These are phyloP conservation scores for Pseudogymnoascus sp. DNA, from an alignment of 2,329 filamentous ascomycete genomes.

Conservation along the genomic window DNA sequence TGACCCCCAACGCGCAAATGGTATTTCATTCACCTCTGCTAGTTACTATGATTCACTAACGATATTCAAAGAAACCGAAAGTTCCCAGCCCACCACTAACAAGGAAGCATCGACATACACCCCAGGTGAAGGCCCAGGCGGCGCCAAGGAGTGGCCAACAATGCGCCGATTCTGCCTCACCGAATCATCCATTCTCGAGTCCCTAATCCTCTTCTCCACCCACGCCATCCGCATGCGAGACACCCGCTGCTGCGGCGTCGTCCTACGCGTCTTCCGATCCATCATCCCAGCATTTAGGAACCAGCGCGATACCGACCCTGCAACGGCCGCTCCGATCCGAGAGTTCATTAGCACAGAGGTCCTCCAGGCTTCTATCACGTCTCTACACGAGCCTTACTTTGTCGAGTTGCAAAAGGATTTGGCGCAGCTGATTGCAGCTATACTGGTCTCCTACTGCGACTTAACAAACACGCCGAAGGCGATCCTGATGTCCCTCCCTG, in stretches of 20 bases:
- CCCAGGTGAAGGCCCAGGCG: conserved; percentile 16
- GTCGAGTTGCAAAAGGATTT: conserved; percentile 93
- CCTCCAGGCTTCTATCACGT: conserved; percentile 80
- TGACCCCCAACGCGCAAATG: conserved; percentile 63
- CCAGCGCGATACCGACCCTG: conserved; percentile 21
- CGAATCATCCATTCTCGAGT: conserved; percentile 71
- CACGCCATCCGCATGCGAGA: conserved; percentile 87
- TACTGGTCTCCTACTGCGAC: conserved; percentile 68
- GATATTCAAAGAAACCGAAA: neutral
- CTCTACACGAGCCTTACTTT: conserved; percentile 91
- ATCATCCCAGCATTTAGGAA: conserved; percentile 67
- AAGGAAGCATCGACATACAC: conserved; percentile 26
- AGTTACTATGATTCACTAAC: neutral
- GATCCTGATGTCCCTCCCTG: conserved; percentile 73
- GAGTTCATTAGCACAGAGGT: conserved; percentile 88
- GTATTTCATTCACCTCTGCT: conserved; percentile 23
- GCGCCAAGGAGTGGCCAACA: conserved; percentile 41
- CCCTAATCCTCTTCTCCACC: conserved; percentile 83
- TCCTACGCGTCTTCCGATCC: conserved; percentile 77
- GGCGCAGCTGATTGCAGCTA: conserved; percentile 76
- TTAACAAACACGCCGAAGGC: conserved; percentile 62
- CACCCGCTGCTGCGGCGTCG: conserved; percentile 76
- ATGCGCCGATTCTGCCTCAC: conserved; percentile 78
- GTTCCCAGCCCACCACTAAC: conserved; percentile 9
- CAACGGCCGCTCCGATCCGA: conserved; percentile 50